phyloP scores from a whole-genome alignment of 106 monocot species.

The Dioscorea zingiberensis region DNA sequence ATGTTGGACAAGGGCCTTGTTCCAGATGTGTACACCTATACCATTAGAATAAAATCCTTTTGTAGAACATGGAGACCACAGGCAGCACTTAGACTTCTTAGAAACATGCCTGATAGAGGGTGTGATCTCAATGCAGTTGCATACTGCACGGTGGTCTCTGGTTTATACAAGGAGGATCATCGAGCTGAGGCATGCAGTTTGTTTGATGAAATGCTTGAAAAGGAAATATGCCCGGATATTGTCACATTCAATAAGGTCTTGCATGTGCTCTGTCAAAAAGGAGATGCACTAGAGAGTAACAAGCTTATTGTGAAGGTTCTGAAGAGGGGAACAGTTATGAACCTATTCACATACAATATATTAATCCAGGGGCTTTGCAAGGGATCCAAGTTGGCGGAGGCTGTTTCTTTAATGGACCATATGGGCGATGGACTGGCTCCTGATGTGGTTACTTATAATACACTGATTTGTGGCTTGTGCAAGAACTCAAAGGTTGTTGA shows the following conservation, averaged over 20 bases:
- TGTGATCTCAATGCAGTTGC: constrained; percentile 42
- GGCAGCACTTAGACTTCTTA: constrained; percentile 66
- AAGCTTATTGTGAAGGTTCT: constrained; percentile 62
- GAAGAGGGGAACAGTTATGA: constrained; percentile 57
- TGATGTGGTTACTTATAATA: constrained; percentile 85
- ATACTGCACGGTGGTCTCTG: constrained; percentile 52
- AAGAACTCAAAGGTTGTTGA: constrained; percentile 51
- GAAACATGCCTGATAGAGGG: constrained; percentile 64
- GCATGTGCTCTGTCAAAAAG: constrained; percentile 65
- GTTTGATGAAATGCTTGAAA: constrained; percentile 75
- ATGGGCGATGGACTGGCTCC: constrained; percentile 42
- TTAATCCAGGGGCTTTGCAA: constrained; percentile 78
- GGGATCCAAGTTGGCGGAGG: constrained; percentile 40
- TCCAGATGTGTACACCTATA: constrained; percentile 70
- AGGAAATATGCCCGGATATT: constrained; percentile 41
- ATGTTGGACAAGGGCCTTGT: constrained; percentile 57
- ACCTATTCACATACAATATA: constrained; percentile 74
- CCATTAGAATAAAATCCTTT: constrained; percentile 82
- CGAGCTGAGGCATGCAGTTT: constrained; percentile 40
- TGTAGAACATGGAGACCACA: constrained; percentile 68
- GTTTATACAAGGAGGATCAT: constrained; percentile 42
- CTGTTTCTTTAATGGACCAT: constrained; percentile 38
- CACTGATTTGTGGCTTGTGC: constrained; percentile 72
- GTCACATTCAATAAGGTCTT: constrained; percentile 78
- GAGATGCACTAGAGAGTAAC: constrained; percentile 43